A percentile compares a stretch with the other conserved stretches of the same genome.
These are phyloP conservation scores for Aspergillus carbonarius DNA, from an alignment of 2,329 filamentous ascomycete genomes.

Conservation along the genomic window DNA sequence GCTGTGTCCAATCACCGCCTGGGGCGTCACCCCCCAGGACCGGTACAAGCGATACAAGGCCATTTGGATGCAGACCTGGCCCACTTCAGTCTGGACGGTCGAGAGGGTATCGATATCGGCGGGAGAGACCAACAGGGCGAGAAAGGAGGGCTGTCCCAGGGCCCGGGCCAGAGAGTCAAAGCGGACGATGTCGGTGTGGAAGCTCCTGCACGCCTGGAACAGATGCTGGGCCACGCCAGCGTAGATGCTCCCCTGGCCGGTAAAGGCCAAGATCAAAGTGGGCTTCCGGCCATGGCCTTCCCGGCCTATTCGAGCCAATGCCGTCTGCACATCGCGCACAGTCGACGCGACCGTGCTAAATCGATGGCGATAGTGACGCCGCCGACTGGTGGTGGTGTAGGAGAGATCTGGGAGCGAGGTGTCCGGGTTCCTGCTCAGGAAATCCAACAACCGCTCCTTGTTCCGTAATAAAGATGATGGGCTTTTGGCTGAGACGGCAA, in stretches of 20 bases:
- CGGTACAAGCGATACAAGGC: conserved; percentile 35
- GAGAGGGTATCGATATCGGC: conserved; percentile 23
- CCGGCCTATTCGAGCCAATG: background rate
- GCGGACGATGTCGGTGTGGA: too few relatives aligned
- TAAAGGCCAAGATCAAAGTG: too few relatives aligned
- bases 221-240: too few relatives aligned
- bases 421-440: conserved; percentile 33
- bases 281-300: conserved; percentile 31
- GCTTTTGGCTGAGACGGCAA: conserved; percentile 59
- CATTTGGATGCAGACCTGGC: conserved; percentile 40
- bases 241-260: too few relatives aligned
- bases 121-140: too few relatives aligned
- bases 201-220: too few relatives aligned
- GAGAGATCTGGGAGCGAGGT: conserved; percentile 55
- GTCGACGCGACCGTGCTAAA: background rate
- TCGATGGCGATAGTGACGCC: conserved; percentile 31
- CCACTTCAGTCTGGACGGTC: conserved; percentile 55
- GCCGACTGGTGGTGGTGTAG: conserved; percentile 64
- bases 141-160: too few relatives aligned
- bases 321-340: background rate
- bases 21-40: conserved; percentile 30
- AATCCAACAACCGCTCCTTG: conserved; percentile 49
- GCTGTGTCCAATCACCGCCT: conserved; percentile 56
- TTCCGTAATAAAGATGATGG: conserved; percentile 49
- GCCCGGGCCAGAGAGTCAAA: too few relatives aligned